These are phyloP conservation scores for Typha latifolia DNA, from an alignment of 176 grass and related monocot genomes.

Conservation along the genomic window DNA sequence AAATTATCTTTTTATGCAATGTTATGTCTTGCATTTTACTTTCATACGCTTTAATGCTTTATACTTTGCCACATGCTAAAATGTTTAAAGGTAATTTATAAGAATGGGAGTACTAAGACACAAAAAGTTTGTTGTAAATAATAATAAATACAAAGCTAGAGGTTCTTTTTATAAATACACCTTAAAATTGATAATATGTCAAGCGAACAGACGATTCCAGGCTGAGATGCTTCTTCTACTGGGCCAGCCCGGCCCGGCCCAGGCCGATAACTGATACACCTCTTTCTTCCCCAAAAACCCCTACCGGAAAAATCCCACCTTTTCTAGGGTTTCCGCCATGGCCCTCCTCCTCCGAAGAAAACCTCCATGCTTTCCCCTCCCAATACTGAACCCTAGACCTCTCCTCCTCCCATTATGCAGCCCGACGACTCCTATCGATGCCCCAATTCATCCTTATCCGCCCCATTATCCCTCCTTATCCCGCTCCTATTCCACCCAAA, in stretches of 20 bases:
- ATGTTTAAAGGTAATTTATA: too few species aligned
- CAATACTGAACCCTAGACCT: not conserved
- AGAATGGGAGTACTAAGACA: too few species aligned
- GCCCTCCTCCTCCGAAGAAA: slow-evolving; percentile 13
- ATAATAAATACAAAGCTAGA: too few species aligned
- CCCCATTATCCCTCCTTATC: not conserved
- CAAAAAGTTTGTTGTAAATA: too few species aligned
- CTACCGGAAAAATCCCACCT: not conserved
- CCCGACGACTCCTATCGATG: not conserved
- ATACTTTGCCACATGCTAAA: too few species aligned
- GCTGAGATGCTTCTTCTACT: not conserved
- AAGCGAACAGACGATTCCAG: too few species aligned
- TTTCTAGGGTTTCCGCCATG: slow-evolving; percentile 18
- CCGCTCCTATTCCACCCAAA: slow-evolving; percentile 9
- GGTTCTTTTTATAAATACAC: too few species aligned
- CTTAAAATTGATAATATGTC: too few species aligned
- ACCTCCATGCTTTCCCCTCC: slow-evolving; percentile 9
- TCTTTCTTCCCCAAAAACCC: slow-evolving; percentile 11
- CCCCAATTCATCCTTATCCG: not conserved
- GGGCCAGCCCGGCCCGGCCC: not conserved
- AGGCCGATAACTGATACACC: not conserved
- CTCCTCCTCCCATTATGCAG: slow-evolving; percentile 5
- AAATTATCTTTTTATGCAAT: too few species aligned
- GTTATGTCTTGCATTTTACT: too few species aligned
- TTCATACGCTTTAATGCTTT: too few species aligned